Evolutionary conservation across 495 filamentous ascomycete genomes (phyloP).

Genomic region (Neurospora sp.): DNA sequence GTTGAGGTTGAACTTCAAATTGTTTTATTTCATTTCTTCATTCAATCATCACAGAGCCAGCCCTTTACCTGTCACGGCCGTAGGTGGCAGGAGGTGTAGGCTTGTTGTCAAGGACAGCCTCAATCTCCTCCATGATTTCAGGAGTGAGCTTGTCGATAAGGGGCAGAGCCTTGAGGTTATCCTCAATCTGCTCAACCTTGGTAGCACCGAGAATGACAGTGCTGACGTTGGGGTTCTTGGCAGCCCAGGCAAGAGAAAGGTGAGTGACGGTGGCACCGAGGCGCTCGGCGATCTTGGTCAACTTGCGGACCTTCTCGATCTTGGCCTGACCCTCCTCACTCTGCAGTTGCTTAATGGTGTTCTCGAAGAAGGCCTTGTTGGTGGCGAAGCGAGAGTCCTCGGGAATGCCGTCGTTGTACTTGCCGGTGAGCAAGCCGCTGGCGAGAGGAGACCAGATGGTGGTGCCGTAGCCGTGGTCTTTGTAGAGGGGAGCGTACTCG

Average conservation of each 20-base stretch:
- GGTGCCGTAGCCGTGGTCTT: constrained; percentile 54
- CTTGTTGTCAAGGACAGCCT: constrained; percentile 33
- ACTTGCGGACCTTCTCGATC: constrained; percentile 38
- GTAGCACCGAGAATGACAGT: constrained; percentile 67
- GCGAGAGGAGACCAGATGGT: constrained; percentile 65
- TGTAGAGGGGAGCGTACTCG: constrained; percentile 57
- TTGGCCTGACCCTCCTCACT: constrained; percentile 20
- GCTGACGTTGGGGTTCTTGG: constrained; percentile 66
- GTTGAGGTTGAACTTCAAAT: background rate
- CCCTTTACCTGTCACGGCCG: constrained; percentile 9
- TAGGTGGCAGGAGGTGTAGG: constrained; percentile 11
- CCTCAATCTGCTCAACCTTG: constrained; percentile 56
- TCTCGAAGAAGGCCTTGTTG: constrained; percentile 31
- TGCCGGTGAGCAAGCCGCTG: constrained; percentile 62
- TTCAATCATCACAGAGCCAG: background rate
- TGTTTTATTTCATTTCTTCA: background rate
- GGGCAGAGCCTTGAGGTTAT: constrained; percentile 56
- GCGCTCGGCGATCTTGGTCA: constrained; percentile 53
- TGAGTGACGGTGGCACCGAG: constrained; percentile 48
- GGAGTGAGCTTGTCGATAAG: constrained; percentile 54
- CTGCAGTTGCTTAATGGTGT: constrained; percentile 27
- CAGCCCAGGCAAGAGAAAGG: constrained; percentile 61
- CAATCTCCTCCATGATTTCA: constrained; percentile 63
- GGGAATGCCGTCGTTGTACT: constrained; percentile 64
- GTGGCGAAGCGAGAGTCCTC: constrained; percentile 44